Percentiles rank a stretch among this genome's conserved stretches.
Conservation (phyloP, 2,329 filamentous ascomycete species). For the Colletotrichum trifolii region DNA sequence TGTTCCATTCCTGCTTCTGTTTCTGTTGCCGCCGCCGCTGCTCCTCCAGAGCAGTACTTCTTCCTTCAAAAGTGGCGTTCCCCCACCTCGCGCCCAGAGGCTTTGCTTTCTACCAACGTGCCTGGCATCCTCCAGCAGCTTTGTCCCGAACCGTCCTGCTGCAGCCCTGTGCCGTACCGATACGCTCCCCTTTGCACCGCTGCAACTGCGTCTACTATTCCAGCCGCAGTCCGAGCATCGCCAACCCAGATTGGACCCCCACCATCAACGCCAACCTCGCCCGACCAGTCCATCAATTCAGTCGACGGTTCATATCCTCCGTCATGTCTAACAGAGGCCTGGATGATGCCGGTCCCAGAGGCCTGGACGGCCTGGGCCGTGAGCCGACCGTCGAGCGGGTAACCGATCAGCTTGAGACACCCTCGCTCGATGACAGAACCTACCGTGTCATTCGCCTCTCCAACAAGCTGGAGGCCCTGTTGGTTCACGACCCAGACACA, state of each 20-base stretch:
- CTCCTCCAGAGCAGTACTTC: constrained; percentile 2
- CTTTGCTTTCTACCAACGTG: constrained; percentile 20
- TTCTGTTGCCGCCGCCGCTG: constrained; percentile 13
- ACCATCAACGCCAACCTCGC: not conserved
- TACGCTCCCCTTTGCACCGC: constrained; percentile 9
- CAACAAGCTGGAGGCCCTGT: constrained; percentile 89
- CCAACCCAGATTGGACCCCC: not conserved
- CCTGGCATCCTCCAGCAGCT: constrained; percentile 27
- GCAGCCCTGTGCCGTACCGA: constrained; percentile 26
- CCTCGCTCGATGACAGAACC: constrained; percentile 83
- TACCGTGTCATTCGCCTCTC: constrained; percentile 88
- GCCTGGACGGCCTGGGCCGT: constrained; percentile 40
- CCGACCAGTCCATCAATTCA: constrained; percentile 1
- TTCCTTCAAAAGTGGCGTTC: constrained; percentile 35
- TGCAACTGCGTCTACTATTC: not conserved
- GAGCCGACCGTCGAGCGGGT: constrained; percentile 55
- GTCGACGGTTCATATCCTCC: constrained; percentile 11
- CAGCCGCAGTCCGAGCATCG: constrained; percentile 7
- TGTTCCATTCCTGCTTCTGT: not conserved
- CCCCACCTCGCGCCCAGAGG: constrained; percentile 30
- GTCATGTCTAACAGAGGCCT: constrained; percentile 40
- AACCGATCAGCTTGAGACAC: constrained; percentile 82
- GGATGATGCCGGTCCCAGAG: constrained; percentile 24
- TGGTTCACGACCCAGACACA: constrained; percentile 94
- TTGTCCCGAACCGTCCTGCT: constrained; percentile 26